A percentile compares a stretch with the other conserved stretches of the same genome.
These are phyloP conservation scores for Neopestalotiopsis sp. DNA, from an alignment of 2,329 filamentous ascomycete genomes.

Conservation along the genomic window DNA sequence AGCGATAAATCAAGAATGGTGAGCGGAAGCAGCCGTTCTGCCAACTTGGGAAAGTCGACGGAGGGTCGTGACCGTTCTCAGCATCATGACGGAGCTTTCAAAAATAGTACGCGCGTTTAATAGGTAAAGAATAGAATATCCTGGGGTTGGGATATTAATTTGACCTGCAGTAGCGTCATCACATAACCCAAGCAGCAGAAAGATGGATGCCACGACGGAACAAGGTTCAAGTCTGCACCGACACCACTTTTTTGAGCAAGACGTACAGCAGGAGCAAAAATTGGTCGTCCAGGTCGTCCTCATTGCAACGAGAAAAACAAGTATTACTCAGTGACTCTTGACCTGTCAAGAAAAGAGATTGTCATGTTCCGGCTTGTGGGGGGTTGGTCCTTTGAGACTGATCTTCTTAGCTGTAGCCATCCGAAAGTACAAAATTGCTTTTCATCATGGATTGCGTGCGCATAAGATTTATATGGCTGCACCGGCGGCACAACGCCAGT, in stretches of 20 bases:
- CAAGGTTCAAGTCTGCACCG: not conserved
- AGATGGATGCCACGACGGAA: not conserved
- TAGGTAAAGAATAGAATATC: not conserved
- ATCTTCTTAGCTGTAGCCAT: not conserved
- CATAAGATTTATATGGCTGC: not conserved
- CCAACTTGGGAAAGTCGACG: conserved; percentile 4
- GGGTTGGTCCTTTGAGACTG: not conserved
- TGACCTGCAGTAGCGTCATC: conserved; percentile 15
- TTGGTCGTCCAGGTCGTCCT: no score
- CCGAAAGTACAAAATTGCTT: not conserved
- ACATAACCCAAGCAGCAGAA: not conserved
- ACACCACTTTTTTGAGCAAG: not conserved
- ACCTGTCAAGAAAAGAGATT: no score
- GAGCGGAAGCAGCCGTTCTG: not conserved
- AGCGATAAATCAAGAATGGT: not conserved
- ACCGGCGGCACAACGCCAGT: not conserved
- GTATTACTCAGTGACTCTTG: no score
- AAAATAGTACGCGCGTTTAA: conserved; percentile 11
- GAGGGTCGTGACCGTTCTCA: conserved; percentile 9
- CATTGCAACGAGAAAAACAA: no score
- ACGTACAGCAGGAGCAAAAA: not conserved
- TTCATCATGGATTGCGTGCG: not conserved
- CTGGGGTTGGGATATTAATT: conserved; percentile 4
- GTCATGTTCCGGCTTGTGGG: not conserved
- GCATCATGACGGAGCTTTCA: not conserved